Evolutionary conservation across 2,329 filamentous ascomycete species (phyloP).

Genomic region (Chrysosphaeria jannelii): DNA sequence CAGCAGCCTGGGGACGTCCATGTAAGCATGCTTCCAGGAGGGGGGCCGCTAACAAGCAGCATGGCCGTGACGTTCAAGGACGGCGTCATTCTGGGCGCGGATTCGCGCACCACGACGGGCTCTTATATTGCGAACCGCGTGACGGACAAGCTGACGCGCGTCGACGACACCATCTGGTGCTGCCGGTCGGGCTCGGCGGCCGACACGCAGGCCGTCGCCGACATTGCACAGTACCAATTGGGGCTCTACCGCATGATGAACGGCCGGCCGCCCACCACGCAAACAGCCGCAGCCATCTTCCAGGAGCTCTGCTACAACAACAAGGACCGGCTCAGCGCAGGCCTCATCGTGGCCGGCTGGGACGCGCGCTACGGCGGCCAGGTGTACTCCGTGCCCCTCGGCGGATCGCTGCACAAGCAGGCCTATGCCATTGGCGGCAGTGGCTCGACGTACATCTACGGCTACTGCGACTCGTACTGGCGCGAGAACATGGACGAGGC

Average conservation of each 20-base stretch:
- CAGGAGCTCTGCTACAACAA: conserved; percentile 96
- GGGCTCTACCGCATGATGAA: conserved; percentile 78
- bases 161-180: conserved; percentile 98
- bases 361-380: conserved; percentile 85
- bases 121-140: conserved; percentile 98
- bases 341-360: conserved; percentile 96
- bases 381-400: conserved; percentile 89
- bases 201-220: conserved; percentile 90
- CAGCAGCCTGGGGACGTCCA: conserved; percentile 91
- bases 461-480: conserved; percentile 94
- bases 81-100: conserved; percentile 84
- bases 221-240: conserved; percentile 92
- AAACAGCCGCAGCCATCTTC: conserved; percentile 84
- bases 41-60: conserved; percentile 15
- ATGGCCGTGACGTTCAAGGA: conserved; percentile 99
- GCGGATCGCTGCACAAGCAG: conserved; percentile 93
- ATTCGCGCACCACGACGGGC: conserved; percentile 90
- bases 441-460: conserved; percentile 97
- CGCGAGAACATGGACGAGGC: conserved; percentile 76
- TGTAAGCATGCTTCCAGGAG: conserved; percentile 21
- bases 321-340: conserved; percentile 80
- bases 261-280: conserved; percentile 70
- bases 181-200: conserved; percentile 92
- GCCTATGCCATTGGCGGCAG: conserved; percentile 86
- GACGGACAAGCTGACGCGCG: conserved; percentile 94